Evolutionary conservation across 1,139 yeast species (phyloP).

Genomic region (Pichia terricola): DNA sequence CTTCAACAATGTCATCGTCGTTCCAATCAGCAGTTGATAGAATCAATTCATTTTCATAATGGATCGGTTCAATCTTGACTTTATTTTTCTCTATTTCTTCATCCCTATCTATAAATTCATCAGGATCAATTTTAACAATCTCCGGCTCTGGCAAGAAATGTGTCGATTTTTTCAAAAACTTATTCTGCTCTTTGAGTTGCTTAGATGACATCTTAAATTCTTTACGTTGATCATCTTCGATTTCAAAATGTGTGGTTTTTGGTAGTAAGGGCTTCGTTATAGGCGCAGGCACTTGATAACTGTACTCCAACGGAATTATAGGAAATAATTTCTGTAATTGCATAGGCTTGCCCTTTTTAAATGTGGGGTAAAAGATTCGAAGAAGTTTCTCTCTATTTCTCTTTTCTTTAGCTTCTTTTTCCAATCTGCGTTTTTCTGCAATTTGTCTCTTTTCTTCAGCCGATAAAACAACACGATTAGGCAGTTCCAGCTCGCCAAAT

Average conservation of each 20-base stretch:
- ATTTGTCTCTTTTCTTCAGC: slow-evolving; percentile 10
- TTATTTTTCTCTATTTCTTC: slow-evolving; percentile 10
- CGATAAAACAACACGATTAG: background rate
- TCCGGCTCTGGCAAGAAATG: slow-evolving; percentile 13
- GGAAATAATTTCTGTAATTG: slow-evolving; percentile 62
- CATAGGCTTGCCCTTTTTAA: slow-evolving; percentile 44
- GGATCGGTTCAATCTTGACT: slow-evolving; percentile 30
- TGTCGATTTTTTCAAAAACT: slow-evolving; percentile 1
- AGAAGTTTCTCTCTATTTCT: slow-evolving; percentile 31
- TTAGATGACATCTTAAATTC: slow-evolving; percentile 18
- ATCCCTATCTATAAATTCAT: slow-evolving; percentile 7
- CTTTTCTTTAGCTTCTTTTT: slow-evolving; percentile 15
- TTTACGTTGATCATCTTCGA: slow-evolving; percentile 32
- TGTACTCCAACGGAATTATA: slow-evolving; percentile 47
- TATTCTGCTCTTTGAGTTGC: slow-evolving; percentile 12
- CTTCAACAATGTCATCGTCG: slow-evolving; percentile 52
- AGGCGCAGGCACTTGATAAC: slow-evolving; percentile 42
- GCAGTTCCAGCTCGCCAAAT: background rate
- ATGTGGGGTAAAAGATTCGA: slow-evolving; percentile 53
- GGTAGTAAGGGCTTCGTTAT: slow-evolving; percentile 55
- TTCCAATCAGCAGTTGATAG: slow-evolving; percentile 84
- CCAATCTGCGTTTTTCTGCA: slow-evolving; percentile 10
- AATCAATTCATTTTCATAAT: slow-evolving; percentile 48
- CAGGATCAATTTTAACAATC: slow-evolving; percentile 15
- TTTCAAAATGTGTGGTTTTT: slow-evolving; percentile 38